Conservation (phyloP, 2,329 filamentous ascomycete genomes). For the Ophiostoma tasmaniense region DNA sequence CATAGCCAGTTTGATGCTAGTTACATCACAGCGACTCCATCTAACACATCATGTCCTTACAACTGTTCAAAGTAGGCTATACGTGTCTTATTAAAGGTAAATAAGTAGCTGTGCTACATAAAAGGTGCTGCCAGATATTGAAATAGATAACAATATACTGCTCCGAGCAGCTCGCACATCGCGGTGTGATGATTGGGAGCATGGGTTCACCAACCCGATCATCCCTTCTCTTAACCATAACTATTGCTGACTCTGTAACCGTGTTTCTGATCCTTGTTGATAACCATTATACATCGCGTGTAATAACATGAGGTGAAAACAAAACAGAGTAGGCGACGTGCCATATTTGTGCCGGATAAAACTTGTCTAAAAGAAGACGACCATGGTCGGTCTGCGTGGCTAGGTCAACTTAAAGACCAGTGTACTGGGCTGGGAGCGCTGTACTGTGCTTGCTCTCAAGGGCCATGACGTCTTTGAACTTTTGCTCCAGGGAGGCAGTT, state of each 20-base stretch:
- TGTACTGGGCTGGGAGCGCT: conserved; percentile 17
- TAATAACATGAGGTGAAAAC: conserved; percentile 3
- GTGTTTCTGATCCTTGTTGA: background rate
- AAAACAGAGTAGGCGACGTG: background rate
- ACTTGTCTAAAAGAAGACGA: background rate
- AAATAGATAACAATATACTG: conserved; percentile 13
- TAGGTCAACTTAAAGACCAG: background rate
- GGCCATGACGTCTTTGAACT: conserved; percentile 20
- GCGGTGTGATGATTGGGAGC: background rate
- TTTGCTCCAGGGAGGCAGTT: conserved; percentile 26
- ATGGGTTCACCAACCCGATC: background rate
- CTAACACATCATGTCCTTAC: conserved; percentile 48
- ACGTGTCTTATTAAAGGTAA: conserved; percentile 8
- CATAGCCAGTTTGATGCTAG: conserved; percentile 78
- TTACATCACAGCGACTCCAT: no score
- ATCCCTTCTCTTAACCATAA: background rate
- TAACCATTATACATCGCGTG: background rate
- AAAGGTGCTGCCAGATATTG: conserved; percentile 13
- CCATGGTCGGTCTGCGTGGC: background rate
- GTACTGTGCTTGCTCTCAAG: conserved; percentile 17
- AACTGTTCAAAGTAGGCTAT: background rate
- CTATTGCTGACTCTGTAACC: background rate
- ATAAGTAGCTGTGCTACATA: conserved; percentile 17
- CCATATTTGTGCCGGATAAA: background rate
- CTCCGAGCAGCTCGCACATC: background rate